These are phyloP conservation scores for Coemansia sp. DNA, from an alignment of 192 early-diverging fungal genomes.

Conservation along the genomic window DNA sequence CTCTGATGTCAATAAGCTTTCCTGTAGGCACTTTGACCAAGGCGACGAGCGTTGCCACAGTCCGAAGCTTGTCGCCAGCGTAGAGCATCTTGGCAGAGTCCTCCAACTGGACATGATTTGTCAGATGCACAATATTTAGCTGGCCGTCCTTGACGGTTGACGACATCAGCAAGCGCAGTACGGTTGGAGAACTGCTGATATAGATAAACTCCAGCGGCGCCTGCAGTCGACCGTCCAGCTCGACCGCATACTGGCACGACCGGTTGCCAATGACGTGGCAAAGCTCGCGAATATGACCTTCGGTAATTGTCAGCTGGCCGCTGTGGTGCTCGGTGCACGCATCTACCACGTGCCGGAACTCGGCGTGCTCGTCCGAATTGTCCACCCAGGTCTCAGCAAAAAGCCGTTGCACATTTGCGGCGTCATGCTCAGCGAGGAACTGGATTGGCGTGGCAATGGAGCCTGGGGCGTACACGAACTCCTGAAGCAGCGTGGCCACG, in stretches of 20 bases:
- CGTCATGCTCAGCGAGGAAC: background rate
- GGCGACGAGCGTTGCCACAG: conserved; percentile 64
- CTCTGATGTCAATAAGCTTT: conserved; percentile 57
- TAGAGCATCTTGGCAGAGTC: conserved; percentile 58
- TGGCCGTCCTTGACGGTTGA: conserved; percentile 83
- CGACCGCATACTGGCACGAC: conserved; percentile 56
- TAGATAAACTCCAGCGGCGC: conserved; percentile 92
- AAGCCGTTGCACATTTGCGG: background rate
- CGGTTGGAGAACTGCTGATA: conserved; percentile 69
- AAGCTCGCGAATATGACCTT: background rate
- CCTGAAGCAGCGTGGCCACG: conserved; percentile 23
- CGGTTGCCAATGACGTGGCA: conserved; percentile 45
- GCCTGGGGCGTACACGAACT: conserved; percentile 7
- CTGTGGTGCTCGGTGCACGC: background rate
- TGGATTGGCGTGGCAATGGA: conserved; percentile 12
- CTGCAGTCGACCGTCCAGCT: conserved; percentile 38
- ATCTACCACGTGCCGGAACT: conserved; percentile 1
- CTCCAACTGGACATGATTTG: conserved; percentile 73
- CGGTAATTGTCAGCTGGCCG: conserved; percentile 3
- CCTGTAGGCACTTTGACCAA: conserved; percentile 77
- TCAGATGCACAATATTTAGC: conserved; percentile 79
- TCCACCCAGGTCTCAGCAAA: conserved; percentile 8
- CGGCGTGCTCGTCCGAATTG: conserved; percentile 2
- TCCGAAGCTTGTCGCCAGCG: conserved; percentile 69
- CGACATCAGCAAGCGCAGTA: conserved; percentile 74